These are phyloP conservation scores for Colletotrichum caudatum DNA, from an alignment of 2,329 filamentous ascomycete genomes.

Conservation along the genomic window DNA sequence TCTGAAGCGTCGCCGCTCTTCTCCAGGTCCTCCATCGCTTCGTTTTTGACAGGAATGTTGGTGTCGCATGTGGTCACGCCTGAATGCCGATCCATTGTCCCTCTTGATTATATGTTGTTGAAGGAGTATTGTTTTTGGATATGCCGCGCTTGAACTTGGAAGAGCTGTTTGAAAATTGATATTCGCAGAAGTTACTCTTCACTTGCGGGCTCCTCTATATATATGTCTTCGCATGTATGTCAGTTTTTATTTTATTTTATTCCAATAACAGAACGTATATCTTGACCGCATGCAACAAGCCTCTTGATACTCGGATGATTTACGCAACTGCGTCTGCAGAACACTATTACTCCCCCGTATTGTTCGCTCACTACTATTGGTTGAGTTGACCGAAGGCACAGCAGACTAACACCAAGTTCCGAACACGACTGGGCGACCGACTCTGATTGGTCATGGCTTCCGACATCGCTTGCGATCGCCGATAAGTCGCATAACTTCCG, in stretches of 20 bases:
- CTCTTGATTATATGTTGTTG: not conserved
- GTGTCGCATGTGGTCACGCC: no score
- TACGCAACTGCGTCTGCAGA: not conserved
- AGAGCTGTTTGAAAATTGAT: no score
- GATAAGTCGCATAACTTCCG: constrained; percentile 6
- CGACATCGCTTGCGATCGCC: not conserved
- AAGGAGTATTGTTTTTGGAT: not conserved
- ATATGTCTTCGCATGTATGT: not conserved
- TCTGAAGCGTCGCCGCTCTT: constrained; percentile 43
- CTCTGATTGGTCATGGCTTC: not conserved
- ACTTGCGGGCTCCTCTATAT: not conserved
- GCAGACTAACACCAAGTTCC: not conserved
- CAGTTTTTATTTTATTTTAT: no score
- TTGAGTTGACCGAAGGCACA: not conserved
- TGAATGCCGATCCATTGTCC: not conserved
- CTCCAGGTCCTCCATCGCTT: constrained; percentile 1
- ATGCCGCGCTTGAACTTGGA: not conserved
- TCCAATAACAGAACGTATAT: not conserved
- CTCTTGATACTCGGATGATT: not conserved
- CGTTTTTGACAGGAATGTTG: not conserved
- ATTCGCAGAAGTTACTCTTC: not conserved
- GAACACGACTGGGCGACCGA: rapidly evolving
- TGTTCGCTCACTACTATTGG: not conserved
- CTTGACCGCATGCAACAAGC: not conserved
- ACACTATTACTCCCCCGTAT: no score